Conservation (phyloP, 306 rosid genomes). For the Styphnolobium japonicum region DNA sequence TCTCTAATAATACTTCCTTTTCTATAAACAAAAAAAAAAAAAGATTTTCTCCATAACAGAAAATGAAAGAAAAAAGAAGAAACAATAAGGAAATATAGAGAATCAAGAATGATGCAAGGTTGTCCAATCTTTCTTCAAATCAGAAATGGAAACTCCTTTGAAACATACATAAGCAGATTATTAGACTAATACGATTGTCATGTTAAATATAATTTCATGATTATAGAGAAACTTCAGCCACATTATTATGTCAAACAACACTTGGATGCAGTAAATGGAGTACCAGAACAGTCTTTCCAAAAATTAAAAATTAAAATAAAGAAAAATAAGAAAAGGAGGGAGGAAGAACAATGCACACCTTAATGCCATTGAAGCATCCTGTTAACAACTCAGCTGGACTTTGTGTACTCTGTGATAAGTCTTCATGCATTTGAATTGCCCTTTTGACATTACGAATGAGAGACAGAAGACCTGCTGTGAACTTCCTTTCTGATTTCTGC, state of each 20-base stretch:
- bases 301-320: neutral
- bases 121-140: neutral
- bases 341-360: constrained; percentile 46
- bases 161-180: neutral
- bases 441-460: constrained; percentile 54
- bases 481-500: constrained; percentile 74
- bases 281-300: neutral
- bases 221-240: neutral
- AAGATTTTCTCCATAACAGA: neutral
- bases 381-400: constrained; percentile 77
- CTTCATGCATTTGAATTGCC: constrained; percentile 71
- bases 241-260: neutral
- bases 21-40: neutral
- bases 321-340: neutral
- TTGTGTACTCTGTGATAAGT: constrained; percentile 40
- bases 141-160: neutral
- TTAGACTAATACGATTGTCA: neutral
- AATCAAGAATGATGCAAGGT: neutral
- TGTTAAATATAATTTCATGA: neutral
- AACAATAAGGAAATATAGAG: neutral
- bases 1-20: neutral
- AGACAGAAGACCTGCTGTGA: constrained; percentile 47
- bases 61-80: neutral
- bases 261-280: neutral
- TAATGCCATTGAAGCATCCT: constrained; percentile 68